Evolutionary conservation across 2,329 filamentous ascomycete species (phyloP), one percentile per base, ranked within the genome.

Genomic region (Sporothrix humicola): DNA sequence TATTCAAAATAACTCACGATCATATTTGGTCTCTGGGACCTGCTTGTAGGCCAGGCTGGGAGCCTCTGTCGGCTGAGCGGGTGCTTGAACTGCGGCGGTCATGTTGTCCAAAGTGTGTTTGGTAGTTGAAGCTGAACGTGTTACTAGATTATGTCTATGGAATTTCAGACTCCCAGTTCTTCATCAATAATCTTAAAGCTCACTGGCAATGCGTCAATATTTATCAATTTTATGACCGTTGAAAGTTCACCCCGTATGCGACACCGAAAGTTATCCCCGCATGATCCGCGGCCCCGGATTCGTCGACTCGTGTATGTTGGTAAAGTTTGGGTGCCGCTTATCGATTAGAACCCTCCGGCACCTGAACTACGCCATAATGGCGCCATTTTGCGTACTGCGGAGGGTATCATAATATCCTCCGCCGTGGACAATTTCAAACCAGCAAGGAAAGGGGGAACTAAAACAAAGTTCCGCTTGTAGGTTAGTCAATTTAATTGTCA

Each of bases 21-120:
- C 79, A 69, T 81, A 77, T 63, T 79, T 77, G 1, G 81, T 82
- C 76, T 82, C 81, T 0, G 79, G 78, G 4, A 81, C 75, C 71
- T 82, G 81, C 48, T 80, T 76, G 63, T 82, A 82, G 3, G 77
- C 77, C 5, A 79, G 79, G 13, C 20, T 63, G 4, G 59, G 52
- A 17, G 52, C 52, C 26, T 23, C 17, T 48, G 26, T 52, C 13
- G 13, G 26, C 59, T 48, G 59, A 8, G 37, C 23, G 6, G n/a
- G 63, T n/a, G 73, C 59, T n/a, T 73, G 52, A 1, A 73, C 69
- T 26, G 73, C 59, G 26, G 73, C 59, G n/a, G 73, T 26, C 72
- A 73, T 73, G 42, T 26, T 15, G 10, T 31, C 13, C 10, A 3
- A 23, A 50, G n/a, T 31, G 44, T 23, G 12, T 37, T 59, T 59